Evolutionary conservation across 1,284 basidiomycete genomes (phyloP).

Genomic region (Lignosus rhinocerotis): DNA sequence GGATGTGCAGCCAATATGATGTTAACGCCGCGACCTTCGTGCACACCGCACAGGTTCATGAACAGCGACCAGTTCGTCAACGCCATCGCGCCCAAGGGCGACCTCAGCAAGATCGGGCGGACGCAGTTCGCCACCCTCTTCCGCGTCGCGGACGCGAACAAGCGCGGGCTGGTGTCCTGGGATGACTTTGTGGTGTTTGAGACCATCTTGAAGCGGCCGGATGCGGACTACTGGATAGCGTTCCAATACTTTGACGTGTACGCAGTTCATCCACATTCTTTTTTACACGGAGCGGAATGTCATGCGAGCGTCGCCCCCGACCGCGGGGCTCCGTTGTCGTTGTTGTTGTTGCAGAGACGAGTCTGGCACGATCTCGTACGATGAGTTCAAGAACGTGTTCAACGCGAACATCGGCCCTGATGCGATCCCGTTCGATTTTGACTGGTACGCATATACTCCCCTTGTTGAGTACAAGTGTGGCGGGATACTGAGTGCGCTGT

Average conservation of each 20-base stretch:
- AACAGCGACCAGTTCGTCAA: constrained; percentile 86
- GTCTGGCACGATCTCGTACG: constrained; percentile 86
- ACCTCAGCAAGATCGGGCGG: constrained; percentile 81
- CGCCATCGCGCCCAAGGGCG: constrained; percentile 85
- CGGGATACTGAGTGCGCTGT: constrained; percentile 6
- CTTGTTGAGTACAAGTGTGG: neutral
- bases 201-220: constrained; percentile 85
- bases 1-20: neutral
- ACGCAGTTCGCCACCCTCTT: constrained; percentile 89
- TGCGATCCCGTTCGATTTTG: constrained; percentile 92
- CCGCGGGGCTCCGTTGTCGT: neutral
- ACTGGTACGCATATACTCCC: constrained; percentile 56
- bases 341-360: constrained; percentile 58
- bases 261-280: constrained; percentile 30
- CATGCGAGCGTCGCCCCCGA: constrained; percentile 9
- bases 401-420: constrained; percentile 77
- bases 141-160: constrained; percentile 82
- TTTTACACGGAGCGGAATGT: neutral
- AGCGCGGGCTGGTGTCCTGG: constrained; percentile 83
- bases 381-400: constrained; percentile 92
- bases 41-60: constrained; percentile 58
- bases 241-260: constrained; percentile 96
- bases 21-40: neutral
- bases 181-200: constrained; percentile 95
- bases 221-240: constrained; percentile 95